phyloP scores from a whole-genome alignment of 2,329 filamentous ascomycete species.

The Sporothrix luriei region DNA sequence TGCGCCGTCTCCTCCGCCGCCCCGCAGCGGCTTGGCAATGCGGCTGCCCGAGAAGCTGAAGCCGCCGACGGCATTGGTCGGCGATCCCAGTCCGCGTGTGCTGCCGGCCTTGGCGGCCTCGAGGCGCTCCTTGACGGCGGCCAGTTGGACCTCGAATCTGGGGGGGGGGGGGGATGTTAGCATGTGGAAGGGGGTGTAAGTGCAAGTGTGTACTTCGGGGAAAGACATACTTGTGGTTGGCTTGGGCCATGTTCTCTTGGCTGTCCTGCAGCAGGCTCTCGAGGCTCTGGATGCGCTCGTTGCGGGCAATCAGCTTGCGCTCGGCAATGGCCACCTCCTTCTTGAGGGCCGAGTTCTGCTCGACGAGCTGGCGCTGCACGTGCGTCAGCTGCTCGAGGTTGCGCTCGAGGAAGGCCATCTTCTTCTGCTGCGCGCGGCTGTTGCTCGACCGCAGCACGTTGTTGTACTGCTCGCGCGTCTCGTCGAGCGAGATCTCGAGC shows the following conservation, averaged over 20 bases:
- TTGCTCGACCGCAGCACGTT: slow-evolving; percentile 95
- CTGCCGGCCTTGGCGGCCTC: slow-evolving; percentile 92
- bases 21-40: slow-evolving; percentile 69
- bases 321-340: slow-evolving; percentile 99
- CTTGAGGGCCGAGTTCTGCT: slow-evolving; percentile 96
- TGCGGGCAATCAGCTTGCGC: slow-evolving; percentile 92
- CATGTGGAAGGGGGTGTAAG: not conserved
- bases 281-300: slow-evolving; percentile 93
- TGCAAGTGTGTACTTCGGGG: not conserved
- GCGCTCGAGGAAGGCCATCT: slow-evolving; percentile 98
- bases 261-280: slow-evolving; percentile 92
- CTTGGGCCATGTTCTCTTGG: slow-evolving; percentile 96
- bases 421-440: slow-evolving; percentile 99
- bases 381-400: slow-evolving; percentile 97
- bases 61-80: slow-evolving; percentile 57
- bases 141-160: slow-evolving; percentile 96
- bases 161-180: not conserved
- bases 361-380: slow-evolving; percentile 94
- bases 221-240: slow-evolving; percentile 83
- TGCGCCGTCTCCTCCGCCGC: slow-evolving; percentile 55
- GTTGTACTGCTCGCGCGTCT: slow-evolving; percentile 98
- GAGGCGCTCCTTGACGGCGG: slow-evolving; percentile 94
- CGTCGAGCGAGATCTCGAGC: slow-evolving; percentile 94
- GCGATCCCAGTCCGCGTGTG: slow-evolving; percentile 76
- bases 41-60: slow-evolving; percentile 74